These are phyloP conservation scores for Candida parachauliodes DNA, from an alignment of 805 yeast genomes.

Conservation along the genomic window DNA sequence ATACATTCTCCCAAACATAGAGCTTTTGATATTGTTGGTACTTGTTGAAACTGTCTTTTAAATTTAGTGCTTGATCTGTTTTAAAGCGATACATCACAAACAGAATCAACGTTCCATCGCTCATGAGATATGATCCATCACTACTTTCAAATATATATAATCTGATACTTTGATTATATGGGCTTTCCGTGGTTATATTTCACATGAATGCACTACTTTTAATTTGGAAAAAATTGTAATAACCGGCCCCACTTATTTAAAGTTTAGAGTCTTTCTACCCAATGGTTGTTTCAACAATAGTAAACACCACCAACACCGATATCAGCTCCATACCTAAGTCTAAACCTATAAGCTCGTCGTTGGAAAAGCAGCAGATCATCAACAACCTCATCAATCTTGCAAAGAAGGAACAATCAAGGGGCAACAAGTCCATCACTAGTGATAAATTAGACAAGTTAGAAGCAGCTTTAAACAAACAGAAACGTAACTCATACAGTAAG, in stretches of 20 bases:
- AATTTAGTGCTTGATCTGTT: too few relatives aligned
- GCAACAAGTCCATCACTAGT: constrained; percentile 34
- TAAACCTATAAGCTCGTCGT: neutral
- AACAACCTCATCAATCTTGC: constrained; percentile 28
- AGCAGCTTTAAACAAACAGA: constrained; percentile 20
- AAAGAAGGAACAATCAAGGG: constrained; percentile 34
- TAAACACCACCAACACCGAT: neutral
- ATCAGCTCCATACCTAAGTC: too few relatives aligned
- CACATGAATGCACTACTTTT: neutral
- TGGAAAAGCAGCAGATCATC: constrained; percentile 21
- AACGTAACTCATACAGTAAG: constrained; percentile 9
- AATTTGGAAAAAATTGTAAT: too few relatives aligned
- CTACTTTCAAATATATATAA: too few relatives aligned
- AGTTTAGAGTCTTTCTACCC: neutral
- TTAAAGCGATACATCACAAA: too few relatives aligned
- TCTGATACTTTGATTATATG: too few relatives aligned
- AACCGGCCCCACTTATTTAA: neutral
- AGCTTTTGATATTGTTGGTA: too few relatives aligned
- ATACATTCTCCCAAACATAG: too few relatives aligned
- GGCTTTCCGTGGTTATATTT: too few relatives aligned
- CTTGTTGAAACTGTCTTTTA: too few relatives aligned
- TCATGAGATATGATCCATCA: too few relatives aligned
- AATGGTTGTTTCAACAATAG: constrained; percentile 7
- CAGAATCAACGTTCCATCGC: too few relatives aligned
- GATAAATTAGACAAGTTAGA: constrained; percentile 33